Evolutionary conservation across 2,329 filamentous ascomycete species (phyloP).

Genomic region (Diaporthe velutina): DNA sequence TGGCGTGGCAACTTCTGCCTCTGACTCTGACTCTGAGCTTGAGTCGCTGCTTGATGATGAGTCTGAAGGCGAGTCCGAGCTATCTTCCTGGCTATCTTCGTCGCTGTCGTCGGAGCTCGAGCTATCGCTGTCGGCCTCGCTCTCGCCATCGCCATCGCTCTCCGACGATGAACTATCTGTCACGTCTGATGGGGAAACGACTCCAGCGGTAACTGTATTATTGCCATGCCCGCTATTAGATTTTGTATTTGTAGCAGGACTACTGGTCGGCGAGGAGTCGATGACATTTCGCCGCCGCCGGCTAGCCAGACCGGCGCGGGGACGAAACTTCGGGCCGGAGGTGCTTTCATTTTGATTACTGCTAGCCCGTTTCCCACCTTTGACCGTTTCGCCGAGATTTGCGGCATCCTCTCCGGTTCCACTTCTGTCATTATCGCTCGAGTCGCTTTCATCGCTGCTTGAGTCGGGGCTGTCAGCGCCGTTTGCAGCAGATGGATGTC

Average conservation of each 20-base stretch:
- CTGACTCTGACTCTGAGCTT: constrained; percentile 55
- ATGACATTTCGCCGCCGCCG: constrained; percentile 9
- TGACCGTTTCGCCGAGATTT: not conserved
- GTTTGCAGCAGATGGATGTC: constrained; percentile 19
- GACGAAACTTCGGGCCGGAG: not conserved
- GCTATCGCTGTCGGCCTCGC: constrained; percentile 31
- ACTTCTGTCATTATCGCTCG: not conserved
- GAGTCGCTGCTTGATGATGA: constrained; percentile 50
- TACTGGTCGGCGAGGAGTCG: constrained; percentile 13
- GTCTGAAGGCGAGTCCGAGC: constrained; percentile 36
- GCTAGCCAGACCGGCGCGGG: no score
- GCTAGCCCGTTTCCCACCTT: not conserved
- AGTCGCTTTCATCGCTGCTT: constrained; percentile 7
- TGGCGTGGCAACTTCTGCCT: constrained; percentile 45
- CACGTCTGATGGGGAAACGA: constrained; percentile 38
- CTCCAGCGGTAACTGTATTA: constrained; percentile 39
- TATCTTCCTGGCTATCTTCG: constrained; percentile 32
- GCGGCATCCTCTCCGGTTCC: not conserved
- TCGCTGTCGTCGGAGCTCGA: not conserved
- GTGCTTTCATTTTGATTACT: constrained; percentile 14
- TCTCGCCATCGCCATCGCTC: constrained; percentile 22
- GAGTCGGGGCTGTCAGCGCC: constrained; percentile 31
- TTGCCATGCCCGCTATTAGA: not conserved
- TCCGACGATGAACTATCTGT: constrained; percentile 20
- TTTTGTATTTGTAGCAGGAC: not conserved